These are phyloP conservation scores for Pouteria glomerata DNA, from an alignment of 148 eudicot species.

Conservation along the genomic window DNA sequence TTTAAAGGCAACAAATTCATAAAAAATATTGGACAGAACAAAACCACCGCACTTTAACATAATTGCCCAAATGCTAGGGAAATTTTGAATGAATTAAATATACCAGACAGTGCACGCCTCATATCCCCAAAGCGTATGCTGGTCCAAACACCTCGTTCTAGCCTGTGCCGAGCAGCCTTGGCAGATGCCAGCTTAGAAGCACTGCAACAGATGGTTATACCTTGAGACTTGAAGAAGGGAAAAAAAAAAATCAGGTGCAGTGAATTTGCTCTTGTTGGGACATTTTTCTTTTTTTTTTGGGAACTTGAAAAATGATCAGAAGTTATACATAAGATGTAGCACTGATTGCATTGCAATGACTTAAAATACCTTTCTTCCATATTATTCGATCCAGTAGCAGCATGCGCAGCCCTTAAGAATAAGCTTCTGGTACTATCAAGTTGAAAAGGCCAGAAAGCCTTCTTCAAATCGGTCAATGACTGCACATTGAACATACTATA, in stretches of 20 bases:
- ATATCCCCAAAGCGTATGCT: conserved; percentile 86
- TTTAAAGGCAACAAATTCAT: not conserved
- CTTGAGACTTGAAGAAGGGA: conserved; percentile 6
- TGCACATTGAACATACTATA: conserved; percentile 19
- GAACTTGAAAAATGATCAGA: not conserved
- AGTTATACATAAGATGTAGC: not conserved
- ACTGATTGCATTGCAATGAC: not conserved
- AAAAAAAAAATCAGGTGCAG: not conserved
- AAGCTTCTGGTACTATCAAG: conserved; percentile 58
- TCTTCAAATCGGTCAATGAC: conserved; percentile 70
- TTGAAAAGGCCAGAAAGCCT: conserved; percentile 88
- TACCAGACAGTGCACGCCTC: conserved; percentile 85
- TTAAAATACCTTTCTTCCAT: conserved; percentile 35
- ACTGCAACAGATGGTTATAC: conserved; percentile 28
- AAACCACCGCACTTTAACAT: not conserved
- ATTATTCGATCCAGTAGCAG: conserved; percentile 54
- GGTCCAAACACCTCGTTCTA: conserved; percentile 92
- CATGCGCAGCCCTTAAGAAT: conserved; percentile 79
- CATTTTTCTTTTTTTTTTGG: too few relatives aligned
- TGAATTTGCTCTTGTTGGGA: too few relatives aligned
- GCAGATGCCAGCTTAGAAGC: conserved; percentile 73
- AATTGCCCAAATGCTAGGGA: not conserved
- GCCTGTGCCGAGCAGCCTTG: conserved; percentile 87
- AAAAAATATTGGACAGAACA: not conserved
- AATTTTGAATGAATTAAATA: conserved; percentile 9